These are phyloP conservation scores for Cylindricascospora bacillispora DNA, from an alignment of 1,139 yeast genomes.

Conservation along the genomic window DNA sequence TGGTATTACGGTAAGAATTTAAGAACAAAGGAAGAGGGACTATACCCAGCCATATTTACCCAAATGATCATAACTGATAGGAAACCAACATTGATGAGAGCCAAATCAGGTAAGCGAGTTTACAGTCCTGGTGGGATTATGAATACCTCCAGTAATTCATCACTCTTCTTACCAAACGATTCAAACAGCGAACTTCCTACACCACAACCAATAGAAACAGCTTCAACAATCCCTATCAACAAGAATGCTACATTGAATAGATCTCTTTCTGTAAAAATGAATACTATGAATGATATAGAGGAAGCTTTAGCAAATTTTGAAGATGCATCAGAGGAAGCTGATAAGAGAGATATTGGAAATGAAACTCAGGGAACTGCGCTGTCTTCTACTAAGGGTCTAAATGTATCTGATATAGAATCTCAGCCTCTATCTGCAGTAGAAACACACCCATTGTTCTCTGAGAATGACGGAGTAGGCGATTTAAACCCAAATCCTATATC, in stretches of 20 bases:
- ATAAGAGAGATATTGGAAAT: neutral
- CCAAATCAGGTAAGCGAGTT: slow-evolving; percentile 22
- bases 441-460: slow-evolving; percentile 2
- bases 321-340: slow-evolving; percentile 13
- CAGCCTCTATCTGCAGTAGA: slow-evolving; percentile 2
- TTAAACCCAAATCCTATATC: slow-evolving; percentile 13
- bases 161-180: slow-evolving; percentile 6
- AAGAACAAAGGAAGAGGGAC: slow-evolving; percentile 61
- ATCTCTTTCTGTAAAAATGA: slow-evolving; percentile 33
- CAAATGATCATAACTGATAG: slow-evolving; percentile 31
- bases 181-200: slow-evolving; percentile 12
- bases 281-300: slow-evolving; percentile 71
- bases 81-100: slow-evolving; percentile 40
- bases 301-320: slow-evolving; percentile 66
- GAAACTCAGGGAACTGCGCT: slow-evolving; percentile 8
- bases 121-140: slow-evolving; percentile 6
- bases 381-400: slow-evolving; percentile 9
- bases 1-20: slow-evolving; percentile 90
- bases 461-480: neutral
- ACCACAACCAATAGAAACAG: slow-evolving; percentile 16
- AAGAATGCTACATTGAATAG: slow-evolving; percentile 6
- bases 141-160: slow-evolving; percentile 3
- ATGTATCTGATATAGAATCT: slow-evolving; percentile 2
- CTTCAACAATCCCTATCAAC: slow-evolving; percentile 7
- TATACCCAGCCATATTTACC: slow-evolving; percentile 83